Evolutionary conservation across 2,329 filamentous ascomycete genomes (phyloP).

Genomic region (Diatrype stigma): DNA sequence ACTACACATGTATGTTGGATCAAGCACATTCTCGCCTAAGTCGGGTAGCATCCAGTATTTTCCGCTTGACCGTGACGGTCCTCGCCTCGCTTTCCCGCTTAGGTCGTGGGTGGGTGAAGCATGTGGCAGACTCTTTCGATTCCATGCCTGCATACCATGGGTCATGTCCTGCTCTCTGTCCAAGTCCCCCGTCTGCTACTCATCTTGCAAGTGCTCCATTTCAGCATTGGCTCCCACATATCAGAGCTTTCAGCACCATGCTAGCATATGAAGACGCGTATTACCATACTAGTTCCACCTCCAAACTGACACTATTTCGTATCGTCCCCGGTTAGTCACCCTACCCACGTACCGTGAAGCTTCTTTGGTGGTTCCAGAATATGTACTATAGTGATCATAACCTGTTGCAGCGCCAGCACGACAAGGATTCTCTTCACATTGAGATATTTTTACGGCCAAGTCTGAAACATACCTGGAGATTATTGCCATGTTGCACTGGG

Average conservation of each 20-base stretch:
- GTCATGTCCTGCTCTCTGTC: neutral
- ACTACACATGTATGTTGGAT: neutral
- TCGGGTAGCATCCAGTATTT: neutral
- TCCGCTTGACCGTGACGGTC: neutral
- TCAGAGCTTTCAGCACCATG: too few relatives aligned
- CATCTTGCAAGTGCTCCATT: too few relatives aligned
- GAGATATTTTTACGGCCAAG: slow-evolving; percentile 1
- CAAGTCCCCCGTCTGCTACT: too few relatives aligned
- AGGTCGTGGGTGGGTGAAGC: neutral
- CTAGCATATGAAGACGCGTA: too few relatives aligned
- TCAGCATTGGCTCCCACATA: too few relatives aligned
- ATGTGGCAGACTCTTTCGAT: neutral
- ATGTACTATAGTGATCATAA: neutral
- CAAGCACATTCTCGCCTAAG: neutral
- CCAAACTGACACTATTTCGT: neutral
- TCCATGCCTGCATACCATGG: neutral
- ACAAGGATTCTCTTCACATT: neutral
- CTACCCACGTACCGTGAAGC: neutral
- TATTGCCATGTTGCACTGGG: neutral
- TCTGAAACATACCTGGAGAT: neutral
- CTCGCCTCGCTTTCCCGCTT: neutral
- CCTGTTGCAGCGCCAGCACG: neutral
- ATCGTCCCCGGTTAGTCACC: neutral
- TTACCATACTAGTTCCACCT: neutral
- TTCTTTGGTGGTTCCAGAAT: neutral